Base-by-base conservation (phyloP, 1,139 yeast species). In the Diutina neorugosa region DNA sequence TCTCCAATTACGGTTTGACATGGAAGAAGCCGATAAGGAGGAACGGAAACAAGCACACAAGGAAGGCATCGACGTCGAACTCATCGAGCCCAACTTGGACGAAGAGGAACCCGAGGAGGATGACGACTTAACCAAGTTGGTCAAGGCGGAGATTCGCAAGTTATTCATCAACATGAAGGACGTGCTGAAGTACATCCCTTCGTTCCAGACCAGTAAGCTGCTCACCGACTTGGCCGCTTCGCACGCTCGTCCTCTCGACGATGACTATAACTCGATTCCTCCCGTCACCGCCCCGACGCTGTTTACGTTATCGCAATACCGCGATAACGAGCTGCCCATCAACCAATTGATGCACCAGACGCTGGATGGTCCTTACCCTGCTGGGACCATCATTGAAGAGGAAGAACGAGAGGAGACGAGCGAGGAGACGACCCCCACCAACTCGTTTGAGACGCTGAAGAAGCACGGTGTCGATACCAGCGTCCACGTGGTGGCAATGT, bases 1-100 rank as follows among this genome's bases (percentile, higher is more conserved):
- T 0, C 70, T 78, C 55, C 76, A 73, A 57, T 66, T 77, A 55
- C 68, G 78, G 57, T 72, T 73, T 56, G 76, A 73, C 54, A 64
- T 72, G 55, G 74, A 73, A 56, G 75, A 65, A 53, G 66, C 63
- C 50, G 70, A 69, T 54, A 63, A 60, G 52, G 62, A 62, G 43
- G 61, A 47, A 42, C 46, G 41, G 21, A 21, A 20, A 18, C 48
- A 23, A 23, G 42, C 27, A 9, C 41, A 25, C 60, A 54, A 20
- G 52, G 52, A 50, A 9, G 52, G 42, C 11, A 52, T 55, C 5
- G 55, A 54, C 20, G 55, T 55, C 11, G 67, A 55, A 44, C 23
- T 56, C 20, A 44, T 44, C 27, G 41, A 60, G 47, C 52, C 56
- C 23, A 54, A 46, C n/a, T 16, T 46, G 20, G 50, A 46, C 27